phyloP scores from a whole-genome alignment of 2,329 filamentous ascomycete genomes.

The Nemania sp. region DNA sequence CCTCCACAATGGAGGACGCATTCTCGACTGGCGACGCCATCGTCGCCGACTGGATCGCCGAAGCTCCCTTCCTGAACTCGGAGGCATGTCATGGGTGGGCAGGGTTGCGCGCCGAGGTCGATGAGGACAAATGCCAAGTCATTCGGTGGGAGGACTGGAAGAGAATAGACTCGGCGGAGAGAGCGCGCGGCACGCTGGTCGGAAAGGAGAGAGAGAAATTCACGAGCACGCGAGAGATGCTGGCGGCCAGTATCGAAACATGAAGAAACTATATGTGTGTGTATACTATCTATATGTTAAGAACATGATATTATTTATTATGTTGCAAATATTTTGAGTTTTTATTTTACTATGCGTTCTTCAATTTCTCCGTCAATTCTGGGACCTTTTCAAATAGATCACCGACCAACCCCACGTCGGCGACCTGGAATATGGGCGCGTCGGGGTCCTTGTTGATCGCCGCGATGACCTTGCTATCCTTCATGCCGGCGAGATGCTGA shows the following conservation, averaged over 20 bases:
- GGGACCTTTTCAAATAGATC: conserved; percentile 96
- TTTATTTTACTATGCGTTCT: conserved; percentile 52
- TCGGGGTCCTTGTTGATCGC: conserved; percentile 98
- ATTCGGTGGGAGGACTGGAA: conserved; percentile 86
- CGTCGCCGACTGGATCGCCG: conserved; percentile 70
- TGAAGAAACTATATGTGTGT: conserved; percentile 13
- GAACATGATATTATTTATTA: conserved; percentile 25
- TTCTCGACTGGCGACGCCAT: conserved; percentile 88
- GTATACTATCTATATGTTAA: not conserved
- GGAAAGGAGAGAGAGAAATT: conserved; percentile 83
- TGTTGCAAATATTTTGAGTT: too few relatives aligned
- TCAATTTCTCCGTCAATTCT: conserved; percentile 94
- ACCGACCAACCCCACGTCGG: conserved; percentile 92
- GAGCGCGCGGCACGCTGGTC: conserved; percentile 61
- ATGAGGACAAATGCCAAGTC: conserved; percentile 59
- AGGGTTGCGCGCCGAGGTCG: conserved; percentile 66
- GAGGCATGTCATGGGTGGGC: conserved; percentile 68
- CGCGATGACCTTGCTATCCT: conserved; percentile 99
- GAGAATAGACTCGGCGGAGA: conserved; percentile 81
- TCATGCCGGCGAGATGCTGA: conserved; percentile 98
- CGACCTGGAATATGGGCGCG: conserved; percentile 97
- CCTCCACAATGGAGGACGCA: conserved; percentile 92
- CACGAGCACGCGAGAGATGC: conserved; percentile 61
- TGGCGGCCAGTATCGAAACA: conserved; percentile 52
- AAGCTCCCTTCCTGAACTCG: conserved; percentile 46